phyloP scores from a whole-genome alignment of 2,329 filamentous ascomycete genomes.

The Trichoderma sp. region DNA sequence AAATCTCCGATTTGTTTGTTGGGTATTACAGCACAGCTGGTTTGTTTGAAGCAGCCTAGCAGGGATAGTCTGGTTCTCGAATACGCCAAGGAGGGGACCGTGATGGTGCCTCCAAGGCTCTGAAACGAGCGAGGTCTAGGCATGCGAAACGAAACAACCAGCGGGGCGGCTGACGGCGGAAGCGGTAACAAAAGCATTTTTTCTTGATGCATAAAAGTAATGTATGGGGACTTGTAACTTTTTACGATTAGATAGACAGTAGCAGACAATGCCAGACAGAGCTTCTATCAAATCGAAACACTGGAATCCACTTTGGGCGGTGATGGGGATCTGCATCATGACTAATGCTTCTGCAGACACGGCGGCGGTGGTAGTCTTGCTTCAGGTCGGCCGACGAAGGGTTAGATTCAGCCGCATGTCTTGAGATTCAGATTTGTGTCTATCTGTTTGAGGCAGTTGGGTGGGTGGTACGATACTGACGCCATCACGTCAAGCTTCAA shows the following conservation, averaged over 20 bases:
- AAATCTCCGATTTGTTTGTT: not conserved
- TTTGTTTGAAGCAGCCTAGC: conserved; percentile 10
- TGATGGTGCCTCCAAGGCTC: conserved; percentile 3
- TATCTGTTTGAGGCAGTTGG: not conserved
- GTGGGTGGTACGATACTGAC: not conserved
- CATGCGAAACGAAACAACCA: conserved; percentile 22
- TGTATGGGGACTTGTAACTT: not conserved
- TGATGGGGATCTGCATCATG: conserved; percentile 5
- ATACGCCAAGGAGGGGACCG: not conserved
- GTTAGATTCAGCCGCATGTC: not conserved
- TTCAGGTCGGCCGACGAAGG: not conserved
- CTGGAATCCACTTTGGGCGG: not conserved
- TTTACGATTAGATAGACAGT: not conserved
- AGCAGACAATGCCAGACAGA: not conserved
- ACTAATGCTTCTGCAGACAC: not conserved
- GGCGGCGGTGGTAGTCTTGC: not conserved
- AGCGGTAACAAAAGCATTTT: conserved; percentile 8
- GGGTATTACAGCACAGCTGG: not conserved
- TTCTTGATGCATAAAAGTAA: conserved; percentile 11
- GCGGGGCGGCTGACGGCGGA: conserved; percentile 12
- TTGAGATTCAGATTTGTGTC: not conserved
- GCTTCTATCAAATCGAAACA: conserved; percentile 1
- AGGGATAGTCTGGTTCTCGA: conserved; percentile 17
- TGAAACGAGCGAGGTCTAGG: conserved; percentile 20
- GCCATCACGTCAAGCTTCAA: not conserved